These are phyloP conservation scores for Heteromeles arbutifolia DNA, from an alignment of 306 rosid genomes.

Conservation along the genomic window DNA sequence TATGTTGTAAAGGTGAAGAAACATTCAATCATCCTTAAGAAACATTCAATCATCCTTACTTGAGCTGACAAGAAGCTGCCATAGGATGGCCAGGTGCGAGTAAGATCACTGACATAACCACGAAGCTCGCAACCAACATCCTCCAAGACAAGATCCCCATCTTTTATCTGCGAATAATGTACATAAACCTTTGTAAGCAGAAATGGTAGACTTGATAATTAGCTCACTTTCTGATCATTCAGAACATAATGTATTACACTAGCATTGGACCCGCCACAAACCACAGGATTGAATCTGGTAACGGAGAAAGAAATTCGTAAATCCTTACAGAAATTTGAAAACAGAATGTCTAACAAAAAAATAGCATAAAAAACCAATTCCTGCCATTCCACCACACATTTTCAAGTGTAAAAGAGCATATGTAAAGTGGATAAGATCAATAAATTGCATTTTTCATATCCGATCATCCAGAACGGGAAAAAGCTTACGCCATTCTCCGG, in stretches of 20 bases:
- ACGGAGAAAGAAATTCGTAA: conserved; percentile 11
- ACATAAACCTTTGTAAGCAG: conserved; percentile 4
- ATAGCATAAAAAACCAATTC: not conserved
- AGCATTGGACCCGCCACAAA: conserved; percentile 91
- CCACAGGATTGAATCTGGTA: conserved; percentile 87
- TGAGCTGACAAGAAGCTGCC: conserved; percentile 82
- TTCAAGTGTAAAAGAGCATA: conserved; percentile 7
- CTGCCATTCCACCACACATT: not conserved
- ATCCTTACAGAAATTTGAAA: not conserved
- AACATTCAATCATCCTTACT: too few species aligned
- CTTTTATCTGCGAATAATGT: conserved; percentile 50
- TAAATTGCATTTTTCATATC: conserved; percentile 9
- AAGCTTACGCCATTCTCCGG: conserved; percentile 81
- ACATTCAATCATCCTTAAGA: conserved; percentile 2
- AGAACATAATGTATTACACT: conserved; percentile 84
- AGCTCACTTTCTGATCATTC: conserved; percentile 81
- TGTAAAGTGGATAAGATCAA: not conserved
- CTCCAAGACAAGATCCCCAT: conserved; percentile 91
- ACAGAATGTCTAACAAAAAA: conserved; percentile 2
- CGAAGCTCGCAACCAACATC: conserved; percentile 94
- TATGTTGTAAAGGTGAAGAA: conserved; percentile 7
- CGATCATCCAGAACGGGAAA: conserved; percentile 19
- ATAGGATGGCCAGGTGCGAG: conserved; percentile 95
- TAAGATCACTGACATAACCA: conserved; percentile 88
- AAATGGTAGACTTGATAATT: not conserved